Base-by-base conservation (phyloP, 148 eudicot genomes). In the Rhododendron simsii region DNA sequence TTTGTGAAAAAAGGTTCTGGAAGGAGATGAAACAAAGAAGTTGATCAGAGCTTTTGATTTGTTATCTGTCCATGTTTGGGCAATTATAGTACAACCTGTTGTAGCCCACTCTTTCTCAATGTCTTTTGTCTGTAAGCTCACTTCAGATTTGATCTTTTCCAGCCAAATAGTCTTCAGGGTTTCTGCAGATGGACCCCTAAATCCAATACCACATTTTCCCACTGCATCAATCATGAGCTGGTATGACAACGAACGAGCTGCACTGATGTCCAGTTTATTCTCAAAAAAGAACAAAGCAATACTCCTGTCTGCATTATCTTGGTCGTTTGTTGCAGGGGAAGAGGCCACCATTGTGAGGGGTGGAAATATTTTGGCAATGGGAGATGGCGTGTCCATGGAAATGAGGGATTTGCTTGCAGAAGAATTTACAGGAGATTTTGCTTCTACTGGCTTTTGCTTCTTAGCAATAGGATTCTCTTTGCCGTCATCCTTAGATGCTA, bases 11-110 rank as follows among this genome's bases (percentile, higher is more conserved):
- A 93, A 95, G 76, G 98, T 94, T 88, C 96, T 88, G 1, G 96
- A 92, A n/a, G 99, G 99, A 35, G 99, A 96, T n/a, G 99, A 94
- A 89, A 95, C 94, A 47, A 91, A 89, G 87, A 96, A 95, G 76
- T 95, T 96, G 48, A 96, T 93, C 82, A 96, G 39, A 80, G 98
- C 99, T 87, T 90, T 94, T 7, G 96, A 91, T 89, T 94, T 96
- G 88, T 94, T 92, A 89, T 96, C 99, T n/a, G 98, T 93, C 98
- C 98, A 96, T 30, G 98, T 93, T 85, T 96, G 96, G 45, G 94
- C 96, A 78, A 95, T 90, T 83, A 96, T 87, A n/a, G 99, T 96
- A 87, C 99, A 96, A 63, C 99, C 99, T 51, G 98, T 95, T 84
- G 90, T 87, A 28, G 88, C 87, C 99, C 98, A 96, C 89, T 96